A percentile compares a stretch with the other conserved stretches of the same genome.
phyloP scores from a whole-genome alignment of 139 green algal genomes.

The Microglena sp. region DNA sequence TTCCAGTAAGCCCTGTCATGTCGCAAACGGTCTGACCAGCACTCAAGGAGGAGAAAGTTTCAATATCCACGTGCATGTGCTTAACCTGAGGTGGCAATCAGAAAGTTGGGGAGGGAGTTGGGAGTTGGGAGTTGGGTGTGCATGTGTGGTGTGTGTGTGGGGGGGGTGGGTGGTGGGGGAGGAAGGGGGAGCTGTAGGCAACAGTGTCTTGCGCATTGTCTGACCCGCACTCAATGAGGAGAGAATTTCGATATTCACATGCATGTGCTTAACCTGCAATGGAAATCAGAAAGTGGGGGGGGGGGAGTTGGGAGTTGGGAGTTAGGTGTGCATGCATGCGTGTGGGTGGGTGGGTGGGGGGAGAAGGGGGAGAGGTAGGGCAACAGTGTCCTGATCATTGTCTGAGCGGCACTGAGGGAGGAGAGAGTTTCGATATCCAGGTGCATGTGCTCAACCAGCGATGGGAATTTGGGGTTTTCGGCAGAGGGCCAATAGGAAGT shows the following conservation, averaged over 20 bases:
- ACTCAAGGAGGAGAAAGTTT: constrained; percentile 46
- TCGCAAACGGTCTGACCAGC: constrained; percentile 82
- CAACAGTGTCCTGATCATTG: constrained; percentile 74
- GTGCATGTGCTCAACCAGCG: constrained; percentile 36
- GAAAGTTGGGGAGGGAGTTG: background rate
- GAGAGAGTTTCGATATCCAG: constrained; percentile 76
- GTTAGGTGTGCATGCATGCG: background rate
- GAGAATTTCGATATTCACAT: constrained; percentile 72
- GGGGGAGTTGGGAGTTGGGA: background rate
- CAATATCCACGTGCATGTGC: constrained; percentile 69
- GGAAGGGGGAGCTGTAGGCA: background rate
- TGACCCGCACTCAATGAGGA: constrained; percentile 58
- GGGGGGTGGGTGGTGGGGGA: no score
- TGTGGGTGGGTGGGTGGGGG: background rate
- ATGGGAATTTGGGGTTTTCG: no score
- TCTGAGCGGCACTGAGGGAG: constrained; percentile 61
- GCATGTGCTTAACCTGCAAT: constrained; percentile 36
- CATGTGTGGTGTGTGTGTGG: background rate
- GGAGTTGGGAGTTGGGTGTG: background rate
- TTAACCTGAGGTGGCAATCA: no score
- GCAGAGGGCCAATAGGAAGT: no score
- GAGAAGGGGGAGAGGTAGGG: background rate
- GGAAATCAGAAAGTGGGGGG: no score
- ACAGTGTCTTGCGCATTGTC: constrained; percentile 79
- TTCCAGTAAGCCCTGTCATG: constrained; percentile 45